These are phyloP conservation scores for Mallotus repandus DNA, from an alignment of 441 rosid species.

Conservation along the genomic window DNA sequence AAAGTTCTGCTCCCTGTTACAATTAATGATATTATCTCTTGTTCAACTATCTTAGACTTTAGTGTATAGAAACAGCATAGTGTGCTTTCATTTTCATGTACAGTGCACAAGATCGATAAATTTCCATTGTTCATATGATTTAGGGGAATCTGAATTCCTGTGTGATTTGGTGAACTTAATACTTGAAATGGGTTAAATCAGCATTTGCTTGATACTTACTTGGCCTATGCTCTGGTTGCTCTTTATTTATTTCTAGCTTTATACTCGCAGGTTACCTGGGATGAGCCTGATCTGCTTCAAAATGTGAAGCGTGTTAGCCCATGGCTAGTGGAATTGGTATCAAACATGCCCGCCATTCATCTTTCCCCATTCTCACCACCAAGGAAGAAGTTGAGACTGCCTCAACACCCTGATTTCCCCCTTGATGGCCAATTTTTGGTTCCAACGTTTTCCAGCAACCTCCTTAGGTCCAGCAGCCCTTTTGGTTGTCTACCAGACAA, in stretches of 20 bases:
- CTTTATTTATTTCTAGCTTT: neutral
- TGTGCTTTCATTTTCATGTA: neutral
- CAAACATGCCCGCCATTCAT: constrained; percentile 65
- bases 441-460: constrained; percentile 49
- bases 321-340: constrained; percentile 90
- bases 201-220: neutral
- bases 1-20: neutral
- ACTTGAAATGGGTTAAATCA: neutral
- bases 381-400: constrained; percentile 74
- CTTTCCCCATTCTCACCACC: constrained; percentile 73
- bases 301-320: constrained; percentile 93
- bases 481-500: constrained; percentile 58
- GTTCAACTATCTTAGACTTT: neutral
- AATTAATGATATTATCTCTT: neutral
- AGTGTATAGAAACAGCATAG: neutral
- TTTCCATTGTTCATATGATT: neutral
- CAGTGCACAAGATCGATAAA: constrained; percentile 3
- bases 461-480: constrained; percentile 53
- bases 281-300: constrained; percentile 93
- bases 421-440: constrained; percentile 54
- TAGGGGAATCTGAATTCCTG: neutral
- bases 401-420: constrained; percentile 62
- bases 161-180: neutral
- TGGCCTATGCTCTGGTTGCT: neutral
- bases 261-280: constrained; percentile 80